Percentiles rank a stretch among this genome's conserved stretches.
Conservation (phyloP, 768 basidiomycete genomes). For the Amanita polypyramis region DNA sequence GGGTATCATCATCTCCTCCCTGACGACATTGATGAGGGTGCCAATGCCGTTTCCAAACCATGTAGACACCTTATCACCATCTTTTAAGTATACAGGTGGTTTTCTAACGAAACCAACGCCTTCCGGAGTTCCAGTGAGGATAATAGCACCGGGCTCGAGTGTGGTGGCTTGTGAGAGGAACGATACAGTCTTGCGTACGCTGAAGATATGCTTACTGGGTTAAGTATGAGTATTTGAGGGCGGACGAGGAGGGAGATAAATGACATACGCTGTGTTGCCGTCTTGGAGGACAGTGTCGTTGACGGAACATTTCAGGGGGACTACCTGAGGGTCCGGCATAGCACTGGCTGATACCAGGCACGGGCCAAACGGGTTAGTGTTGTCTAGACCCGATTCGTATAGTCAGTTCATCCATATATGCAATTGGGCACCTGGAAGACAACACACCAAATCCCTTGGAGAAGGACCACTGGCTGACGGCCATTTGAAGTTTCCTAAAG, state of each 20-base stretch:
- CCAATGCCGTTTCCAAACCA: constrained; percentile 70
- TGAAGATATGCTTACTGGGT: constrained; percentile 72
- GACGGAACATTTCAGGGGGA: constrained; percentile 51
- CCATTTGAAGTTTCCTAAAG: constrained; percentile 75
- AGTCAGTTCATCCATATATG: neutral
- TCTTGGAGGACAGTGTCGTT: constrained; percentile 67
- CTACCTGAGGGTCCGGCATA: constrained; percentile 55
- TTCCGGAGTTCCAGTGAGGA: constrained; percentile 75
- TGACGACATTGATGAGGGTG: constrained; percentile 67
- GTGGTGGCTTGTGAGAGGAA: constrained; percentile 83
- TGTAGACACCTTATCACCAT: constrained; percentile 62
- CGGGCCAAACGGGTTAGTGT: constrained; percentile 72
- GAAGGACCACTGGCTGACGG: constrained; percentile 79
- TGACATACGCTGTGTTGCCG: constrained; percentile 64
- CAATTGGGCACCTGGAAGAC: neutral
- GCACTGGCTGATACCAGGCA: constrained; percentile 59
- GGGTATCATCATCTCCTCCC: constrained; percentile 41
- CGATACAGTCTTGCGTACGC: constrained; percentile 62
- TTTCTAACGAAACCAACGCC: constrained; percentile 74
- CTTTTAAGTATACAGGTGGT: constrained; percentile 58
- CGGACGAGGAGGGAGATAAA: neutral
- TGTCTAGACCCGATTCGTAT: constrained; percentile 30
- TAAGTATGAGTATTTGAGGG: neutral
- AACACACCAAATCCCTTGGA: constrained; percentile 74
- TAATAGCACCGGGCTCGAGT: constrained; percentile 69